phyloP scores from a whole-genome alignment of 2,329 filamentous ascomycete species.

The Microsporum canis region DNA sequence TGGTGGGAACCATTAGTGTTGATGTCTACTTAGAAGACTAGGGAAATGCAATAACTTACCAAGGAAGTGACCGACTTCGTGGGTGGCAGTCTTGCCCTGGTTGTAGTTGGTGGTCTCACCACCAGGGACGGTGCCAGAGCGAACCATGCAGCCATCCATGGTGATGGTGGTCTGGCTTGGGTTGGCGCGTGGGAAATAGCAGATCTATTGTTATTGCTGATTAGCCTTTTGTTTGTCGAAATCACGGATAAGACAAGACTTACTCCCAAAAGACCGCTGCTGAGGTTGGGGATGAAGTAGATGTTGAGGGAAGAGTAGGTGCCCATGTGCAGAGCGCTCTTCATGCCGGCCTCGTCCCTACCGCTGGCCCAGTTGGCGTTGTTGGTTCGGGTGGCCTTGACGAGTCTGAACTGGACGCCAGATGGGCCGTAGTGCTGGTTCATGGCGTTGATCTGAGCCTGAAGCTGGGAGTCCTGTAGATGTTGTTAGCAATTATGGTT shows the following conservation, averaged over 20 bases:
- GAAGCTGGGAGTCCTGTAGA: constrained; percentile 8
- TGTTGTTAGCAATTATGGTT: not conserved
- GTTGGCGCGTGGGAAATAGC: constrained; percentile 14
- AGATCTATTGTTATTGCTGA: constrained; percentile 5
- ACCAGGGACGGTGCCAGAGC: constrained; percentile 18
- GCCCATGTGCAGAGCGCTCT: constrained; percentile 17
- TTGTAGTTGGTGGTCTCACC: constrained; percentile 15
- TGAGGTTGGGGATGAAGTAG: constrained; percentile 16
- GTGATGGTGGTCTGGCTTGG: constrained; percentile 14
- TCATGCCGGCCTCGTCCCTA: constrained; percentile 11
- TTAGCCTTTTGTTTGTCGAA: not conserved
- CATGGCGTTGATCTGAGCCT: constrained; percentile 13
- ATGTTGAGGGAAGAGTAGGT: constrained; percentile 21
- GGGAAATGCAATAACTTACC: constrained; percentile 12
- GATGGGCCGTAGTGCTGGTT: constrained; percentile 12
- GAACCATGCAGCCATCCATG: constrained; percentile 18
- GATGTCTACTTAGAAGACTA: not conserved
- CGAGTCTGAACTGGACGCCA: constrained; percentile 12
- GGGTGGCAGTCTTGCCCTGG: constrained; percentile 21
- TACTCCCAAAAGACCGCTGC: constrained; percentile 5
- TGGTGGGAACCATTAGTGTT: not conserved
- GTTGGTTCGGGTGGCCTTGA: constrained; percentile 9
- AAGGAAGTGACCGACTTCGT: constrained; percentile 27
- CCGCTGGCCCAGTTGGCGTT: constrained; percentile 13
- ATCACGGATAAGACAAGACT: not conserved